Evolutionary conservation across 305 asterid genomes (phyloP), one percentile per base, ranked within the genome.

Genomic region (Nicotiana rustica): DNA sequence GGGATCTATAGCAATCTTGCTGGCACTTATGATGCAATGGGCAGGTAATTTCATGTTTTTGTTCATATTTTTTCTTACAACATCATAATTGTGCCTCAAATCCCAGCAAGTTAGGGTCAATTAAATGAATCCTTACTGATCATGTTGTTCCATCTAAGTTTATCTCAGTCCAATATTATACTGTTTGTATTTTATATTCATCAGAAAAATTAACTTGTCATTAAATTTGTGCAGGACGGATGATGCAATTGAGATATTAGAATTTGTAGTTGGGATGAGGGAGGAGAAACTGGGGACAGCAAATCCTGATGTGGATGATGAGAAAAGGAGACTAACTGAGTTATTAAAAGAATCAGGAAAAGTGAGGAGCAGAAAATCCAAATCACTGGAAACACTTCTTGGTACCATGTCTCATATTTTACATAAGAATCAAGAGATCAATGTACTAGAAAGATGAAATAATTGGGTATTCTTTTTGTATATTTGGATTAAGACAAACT

Each of bases 251-350:
- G 95, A 94, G 81, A 90, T 95, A 64, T 83, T 95, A 88, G 98
- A 95, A 52, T 92, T 90, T 76, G 91, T 94, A 0, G 97, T 94
- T n/a, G 91, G 91, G 67, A 84, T 94, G 90, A 92, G 99, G 85
- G 98, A 95, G 89, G 99, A 93, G 88, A 93, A 84, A 85, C 94
- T 94, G 0, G 99, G 99, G n/a, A 95, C 98, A 0, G 96, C 97
- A 57, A 93, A 93, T 88, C 94, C 98, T 0, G 97, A 91, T 9
- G 99, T 92, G 68, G 92, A 90, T 66, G 99, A 95, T 35, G 99
- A 95, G 88, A 93, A 90, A 85, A 84, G 88, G 19, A 86, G 97
- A 65, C 81, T 95, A 71, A 88, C 90, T 2, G 92, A 81, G 86
- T 82, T 95, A 66, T 49, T 94, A 55, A 94, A 92, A 84, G 97